Conservation (phyloP, 1,284 basidiomycete species). For the Farysia itapuensis region DNA sequence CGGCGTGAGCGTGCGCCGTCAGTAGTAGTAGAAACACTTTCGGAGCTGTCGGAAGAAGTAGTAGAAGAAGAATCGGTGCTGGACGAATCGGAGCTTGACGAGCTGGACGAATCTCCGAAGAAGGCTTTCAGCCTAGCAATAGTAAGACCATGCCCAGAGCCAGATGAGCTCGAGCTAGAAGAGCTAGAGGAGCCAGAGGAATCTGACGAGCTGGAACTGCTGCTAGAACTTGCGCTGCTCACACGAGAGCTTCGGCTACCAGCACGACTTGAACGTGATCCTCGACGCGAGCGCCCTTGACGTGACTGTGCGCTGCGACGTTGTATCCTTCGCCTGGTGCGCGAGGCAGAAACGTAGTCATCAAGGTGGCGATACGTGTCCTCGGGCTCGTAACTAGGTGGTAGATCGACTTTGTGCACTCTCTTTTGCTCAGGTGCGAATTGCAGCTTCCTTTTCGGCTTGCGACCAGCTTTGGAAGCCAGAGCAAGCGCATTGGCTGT, state of each 20-base stretch:
- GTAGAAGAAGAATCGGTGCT: constrained; percentile 21
- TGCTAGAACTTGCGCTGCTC: constrained; percentile 22
- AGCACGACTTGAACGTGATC: constrained; percentile 30
- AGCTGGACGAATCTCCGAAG: constrained; percentile 50
- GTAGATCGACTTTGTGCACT: constrained; percentile 51
- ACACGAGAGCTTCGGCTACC: constrained; percentile 16
- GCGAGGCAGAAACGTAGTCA: constrained; percentile 46
- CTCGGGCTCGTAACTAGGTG: constrained; percentile 42
- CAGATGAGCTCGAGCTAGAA: constrained; percentile 23
- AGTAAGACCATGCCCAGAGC: constrained; percentile 41
- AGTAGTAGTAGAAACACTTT: constrained; percentile 14
- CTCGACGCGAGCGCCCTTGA: constrained; percentile 13
- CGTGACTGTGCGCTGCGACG: constrained; percentile 4
- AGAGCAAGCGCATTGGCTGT: constrained; percentile 29
- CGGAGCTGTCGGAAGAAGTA: constrained; percentile 5
- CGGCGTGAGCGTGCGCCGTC: constrained; percentile 19
- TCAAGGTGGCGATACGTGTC: constrained; percentile 56
- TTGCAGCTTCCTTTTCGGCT: constrained; percentile 38
- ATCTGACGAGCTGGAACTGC: constrained; percentile 25
- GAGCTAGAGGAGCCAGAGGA: constrained; percentile 17
- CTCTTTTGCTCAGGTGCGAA: constrained; percentile 52
- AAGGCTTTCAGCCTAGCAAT: constrained; percentile 54
- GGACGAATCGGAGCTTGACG: constrained; percentile 24
- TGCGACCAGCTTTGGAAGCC: constrained; percentile 34
- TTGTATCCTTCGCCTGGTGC: constrained; percentile 21